phyloP scores from a whole-genome alignment of 176 grass and related monocot species.

The Phragmites australis region DNA sequence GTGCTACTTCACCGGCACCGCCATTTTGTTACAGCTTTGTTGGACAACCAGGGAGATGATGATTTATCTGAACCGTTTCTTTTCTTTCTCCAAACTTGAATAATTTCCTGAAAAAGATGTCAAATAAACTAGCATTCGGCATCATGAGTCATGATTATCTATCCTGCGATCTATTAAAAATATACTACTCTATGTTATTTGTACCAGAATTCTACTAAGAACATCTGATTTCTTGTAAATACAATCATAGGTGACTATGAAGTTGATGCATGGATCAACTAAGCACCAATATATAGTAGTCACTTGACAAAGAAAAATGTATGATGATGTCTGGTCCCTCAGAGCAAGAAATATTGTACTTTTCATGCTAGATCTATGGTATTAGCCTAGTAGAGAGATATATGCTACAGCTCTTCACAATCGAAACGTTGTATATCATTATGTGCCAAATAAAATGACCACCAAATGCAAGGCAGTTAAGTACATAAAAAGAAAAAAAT shows the following conservation, averaged over 20 bases:
- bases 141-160: not conserved
- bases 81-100: not conserved
- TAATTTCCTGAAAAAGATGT: not conserved
- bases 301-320: not conserved
- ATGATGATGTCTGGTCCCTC: not conserved
- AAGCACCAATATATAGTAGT: not conserved
- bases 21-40: not conserved
- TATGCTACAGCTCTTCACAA: not conserved
- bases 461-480: not conserved
- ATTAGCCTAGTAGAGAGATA: not conserved
- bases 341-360: not conserved
- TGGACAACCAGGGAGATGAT: not conserved
- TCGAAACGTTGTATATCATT: not conserved
- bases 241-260: not conserved
- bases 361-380: not conserved
- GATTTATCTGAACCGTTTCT: not conserved
- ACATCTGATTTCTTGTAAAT: not conserved
- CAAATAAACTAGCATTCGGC: not conserved
- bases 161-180: not conserved
- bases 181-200: not conserved
- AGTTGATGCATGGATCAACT: not conserved
- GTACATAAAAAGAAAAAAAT: not conserved
- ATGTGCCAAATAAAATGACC: not conserved
- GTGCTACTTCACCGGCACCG: not conserved
- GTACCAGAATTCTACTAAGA: not conserved